phyloP scores from a whole-genome alignment of 1,284 basidiomycete genomes.

The Fomitopsis betulina region DNA sequence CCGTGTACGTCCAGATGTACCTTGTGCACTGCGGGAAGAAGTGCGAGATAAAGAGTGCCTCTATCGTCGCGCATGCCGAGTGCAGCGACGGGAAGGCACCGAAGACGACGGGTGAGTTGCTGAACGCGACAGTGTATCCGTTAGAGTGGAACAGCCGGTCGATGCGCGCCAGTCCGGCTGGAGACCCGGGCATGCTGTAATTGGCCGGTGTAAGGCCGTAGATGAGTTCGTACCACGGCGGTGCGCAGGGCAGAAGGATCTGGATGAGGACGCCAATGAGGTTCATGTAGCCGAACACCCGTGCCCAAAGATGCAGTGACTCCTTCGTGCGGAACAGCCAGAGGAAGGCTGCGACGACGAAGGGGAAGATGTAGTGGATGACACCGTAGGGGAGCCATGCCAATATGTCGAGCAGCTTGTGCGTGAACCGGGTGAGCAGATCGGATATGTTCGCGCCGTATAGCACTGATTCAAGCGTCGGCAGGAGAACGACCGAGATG shows the following conservation, averaged over 20 bases:
- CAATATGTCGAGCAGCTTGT: conserved; percentile 86
- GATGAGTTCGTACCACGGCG: conserved; percentile 98
- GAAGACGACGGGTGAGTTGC: conserved; percentile 89
- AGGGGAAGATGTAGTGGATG: conserved; percentile 83
- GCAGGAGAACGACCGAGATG: conserved; percentile 90
- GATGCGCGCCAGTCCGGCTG: conserved; percentile 91
- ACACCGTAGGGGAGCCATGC: conserved; percentile 98
- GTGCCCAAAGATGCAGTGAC: conserved; percentile 82
- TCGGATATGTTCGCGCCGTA: conserved; percentile 98
- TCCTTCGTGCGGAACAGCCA: conserved; percentile 81
- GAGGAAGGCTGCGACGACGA: conserved; percentile 73
- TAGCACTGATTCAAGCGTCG: conserved; percentile 90
- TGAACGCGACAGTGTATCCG: conserved; percentile 84
- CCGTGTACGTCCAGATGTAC: conserved; percentile 82
- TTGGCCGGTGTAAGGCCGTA: conserved; percentile 94
- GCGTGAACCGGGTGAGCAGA: conserved; percentile 91
- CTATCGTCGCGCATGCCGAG: conserved; percentile 87
- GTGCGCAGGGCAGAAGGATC: conserved; percentile 88
- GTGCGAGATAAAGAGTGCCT: conserved; percentile 90
- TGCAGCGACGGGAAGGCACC: conserved; percentile 97
- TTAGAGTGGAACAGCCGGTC: conserved; percentile 81
- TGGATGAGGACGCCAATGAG: conserved; percentile 87
- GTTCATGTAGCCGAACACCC: conserved; percentile 94
- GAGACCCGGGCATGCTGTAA: conserved; percentile 88
- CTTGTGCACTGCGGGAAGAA: conserved; percentile 81